phyloP scores from a whole-genome alignment of 2,329 filamentous ascomycete genomes.

The Pyricularia pennisetigena region DNA sequence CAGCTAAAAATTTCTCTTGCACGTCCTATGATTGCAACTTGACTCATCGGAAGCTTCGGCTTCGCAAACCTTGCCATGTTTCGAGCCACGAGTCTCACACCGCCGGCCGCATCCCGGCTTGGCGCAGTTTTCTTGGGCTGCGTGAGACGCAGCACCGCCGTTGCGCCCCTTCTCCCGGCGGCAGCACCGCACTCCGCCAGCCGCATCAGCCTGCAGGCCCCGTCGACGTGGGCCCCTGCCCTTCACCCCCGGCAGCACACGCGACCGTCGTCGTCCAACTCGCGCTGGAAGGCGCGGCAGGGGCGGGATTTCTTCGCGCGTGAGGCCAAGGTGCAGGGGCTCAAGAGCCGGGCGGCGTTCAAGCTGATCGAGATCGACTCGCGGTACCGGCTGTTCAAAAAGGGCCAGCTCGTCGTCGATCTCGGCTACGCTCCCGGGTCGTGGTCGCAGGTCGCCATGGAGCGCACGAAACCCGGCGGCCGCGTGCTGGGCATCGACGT shows the following conservation, averaged over 20 bases:
- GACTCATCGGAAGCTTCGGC: background rate
- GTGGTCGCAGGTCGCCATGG: slow-evolving; percentile 73
- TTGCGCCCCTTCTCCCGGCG: background rate
- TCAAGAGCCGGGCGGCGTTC: slow-evolving; percentile 88
- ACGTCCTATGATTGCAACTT: background rate
- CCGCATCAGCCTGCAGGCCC: background rate
- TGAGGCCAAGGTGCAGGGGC: slow-evolving; percentile 65
- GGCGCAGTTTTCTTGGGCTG: background rate
- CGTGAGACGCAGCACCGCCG: background rate
- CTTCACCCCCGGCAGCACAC: background rate
- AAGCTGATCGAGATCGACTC: slow-evolving; percentile 84
- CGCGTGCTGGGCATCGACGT: slow-evolving; percentile 87
- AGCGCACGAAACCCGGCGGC: slow-evolving; percentile 65
- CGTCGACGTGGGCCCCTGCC: too few species aligned
- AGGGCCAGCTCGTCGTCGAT: slow-evolving; percentile 81
- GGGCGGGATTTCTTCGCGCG: slow-evolving; percentile 60
- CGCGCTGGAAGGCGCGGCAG: slow-evolving; percentile 75
- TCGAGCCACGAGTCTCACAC: background rate
- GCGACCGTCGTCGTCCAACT: slow-evolving; percentile 46
- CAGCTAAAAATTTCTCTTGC: background rate
- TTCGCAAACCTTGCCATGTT: background rate
- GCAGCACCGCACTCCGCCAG: background rate
- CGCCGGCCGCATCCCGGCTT: background rate
- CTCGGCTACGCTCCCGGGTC: slow-evolving; percentile 71
- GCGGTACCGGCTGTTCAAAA: slow-evolving; percentile 69